These are phyloP conservation scores for Trichoderma oligosporum DNA, from an alignment of 2,329 filamentous ascomycete genomes.

Conservation along the genomic window DNA sequence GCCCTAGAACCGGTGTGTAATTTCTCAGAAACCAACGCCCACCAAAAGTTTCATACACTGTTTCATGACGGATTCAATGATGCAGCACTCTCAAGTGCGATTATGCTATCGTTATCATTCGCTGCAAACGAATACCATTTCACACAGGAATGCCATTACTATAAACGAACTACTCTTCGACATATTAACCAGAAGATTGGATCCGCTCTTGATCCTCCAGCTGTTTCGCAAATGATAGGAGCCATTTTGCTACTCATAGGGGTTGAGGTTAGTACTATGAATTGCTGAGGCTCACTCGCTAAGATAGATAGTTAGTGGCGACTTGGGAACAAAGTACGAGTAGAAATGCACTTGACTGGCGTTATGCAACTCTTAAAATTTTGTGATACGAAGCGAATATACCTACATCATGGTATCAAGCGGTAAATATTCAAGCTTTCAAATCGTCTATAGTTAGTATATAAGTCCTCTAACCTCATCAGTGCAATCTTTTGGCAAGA, in stretches of 20 bases:
- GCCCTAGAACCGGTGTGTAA: constrained; percentile 5
- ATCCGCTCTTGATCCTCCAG: background rate
- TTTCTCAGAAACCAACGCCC: background rate
- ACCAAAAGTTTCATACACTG: background rate
- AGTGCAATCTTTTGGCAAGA: constrained; percentile 14
- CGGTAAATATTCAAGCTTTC: background rate
- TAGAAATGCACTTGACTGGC: constrained; percentile 5
- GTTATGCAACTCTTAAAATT: background rate
- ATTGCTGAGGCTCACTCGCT: background rate
- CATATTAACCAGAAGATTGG: constrained; percentile 2
- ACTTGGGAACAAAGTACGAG: constrained; percentile 7
- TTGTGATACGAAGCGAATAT: background rate
- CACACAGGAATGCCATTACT: background rate
- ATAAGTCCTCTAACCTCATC: background rate
- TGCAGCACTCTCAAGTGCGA: constrained; percentile 5
- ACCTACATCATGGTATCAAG: constrained; percentile 7
- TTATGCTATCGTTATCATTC: constrained; percentile 3
- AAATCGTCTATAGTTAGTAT: too few species aligned
- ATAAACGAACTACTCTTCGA: constrained; percentile 3
- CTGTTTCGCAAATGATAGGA: constrained; percentile 4
- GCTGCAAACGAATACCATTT: constrained; percentile 5
- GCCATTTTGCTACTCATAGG: background rate
- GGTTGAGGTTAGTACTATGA: background rate
- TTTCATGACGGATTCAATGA: constrained; percentile 1
- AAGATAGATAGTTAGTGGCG: background rate